Evolutionary conservation across 176 grass and related monocot genomes (phyloP), one percentile per base, ranked within the genome.

Genomic region (Eleusine indica): DNA sequence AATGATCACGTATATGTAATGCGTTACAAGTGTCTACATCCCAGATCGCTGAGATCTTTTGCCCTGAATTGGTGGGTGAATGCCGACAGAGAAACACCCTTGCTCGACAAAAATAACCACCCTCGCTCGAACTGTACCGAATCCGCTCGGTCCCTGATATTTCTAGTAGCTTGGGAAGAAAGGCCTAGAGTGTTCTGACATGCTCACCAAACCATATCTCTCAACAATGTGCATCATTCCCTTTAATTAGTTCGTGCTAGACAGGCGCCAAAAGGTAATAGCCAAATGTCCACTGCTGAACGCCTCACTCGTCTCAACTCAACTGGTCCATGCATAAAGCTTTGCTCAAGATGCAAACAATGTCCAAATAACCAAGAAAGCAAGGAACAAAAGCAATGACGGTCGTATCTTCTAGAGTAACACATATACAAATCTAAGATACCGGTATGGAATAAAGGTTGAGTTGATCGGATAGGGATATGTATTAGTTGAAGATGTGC

Each of bases 121-220:
- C 42, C 42, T 43, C 42, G 3, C 35, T 77, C 73, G 37, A 46
- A n/a, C 41, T 14, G 25, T 77, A 35, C 48, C 28, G 63, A 77
- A 84, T 44, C 10, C 54, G 37, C 25, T 62, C 39, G 13, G 13
- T 48, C 42, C 69, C 5, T 3, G 1, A 16, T 60, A 7, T n/a
- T 9, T 25, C 41, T 60, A 38, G 9, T 60, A 38, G 9, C 35
- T 13, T 84, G 4, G 67, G 64, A 76, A 68, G 68, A 37, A 63
- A 28, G 18, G 22, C 35, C 64, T n/a, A 58, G 73, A 84, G 70
- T 69, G 49, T 84, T 84, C 64, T 46, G 29, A 51, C 73, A 39
- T 75, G 7, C 32, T 54, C 38, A 71, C n/a, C 39, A 7, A 61
- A 65, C 46, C 60, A 15, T 25, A 52, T 49, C 71, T 25, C 74